Evolutionary conservation across 345 rosid species (phyloP).

Genomic region (Trapa incisa): DNA sequence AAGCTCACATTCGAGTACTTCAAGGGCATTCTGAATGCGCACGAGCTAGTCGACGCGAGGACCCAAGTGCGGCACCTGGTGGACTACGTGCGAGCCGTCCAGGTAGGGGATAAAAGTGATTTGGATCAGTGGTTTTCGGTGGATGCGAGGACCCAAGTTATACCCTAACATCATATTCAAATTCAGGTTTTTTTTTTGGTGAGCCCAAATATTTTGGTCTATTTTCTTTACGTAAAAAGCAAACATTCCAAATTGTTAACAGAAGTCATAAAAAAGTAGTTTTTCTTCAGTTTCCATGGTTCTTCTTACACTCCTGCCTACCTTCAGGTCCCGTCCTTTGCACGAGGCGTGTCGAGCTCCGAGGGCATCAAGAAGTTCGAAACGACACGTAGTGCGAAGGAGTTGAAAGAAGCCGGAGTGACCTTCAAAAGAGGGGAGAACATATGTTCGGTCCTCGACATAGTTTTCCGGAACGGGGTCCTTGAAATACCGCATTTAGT

Average conservation of each 20-base stretch:
- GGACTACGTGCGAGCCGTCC: conserved; percentile 13
- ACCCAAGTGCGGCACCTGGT: conserved; percentile 13
- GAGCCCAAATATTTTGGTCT: too few species aligned
- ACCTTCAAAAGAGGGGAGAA: conserved; percentile 11
- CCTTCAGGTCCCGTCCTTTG: conserved; percentile 9
- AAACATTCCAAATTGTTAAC: too few species aligned
- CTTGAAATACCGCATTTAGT: conserved; percentile 18
- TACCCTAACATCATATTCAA: too few species aligned
- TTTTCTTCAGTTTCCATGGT: too few species aligned
- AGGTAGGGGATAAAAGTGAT: background rate
- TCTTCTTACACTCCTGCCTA: too few species aligned
- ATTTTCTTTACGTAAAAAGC: too few species aligned
- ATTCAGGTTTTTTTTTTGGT: too few species aligned
- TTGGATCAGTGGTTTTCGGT: too few species aligned
- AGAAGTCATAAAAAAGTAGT: too few species aligned
- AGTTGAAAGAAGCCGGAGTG: conserved; percentile 28
- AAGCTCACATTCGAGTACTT: conserved; percentile 16
- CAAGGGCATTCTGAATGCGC: conserved; percentile 15
- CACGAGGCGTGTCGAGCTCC: background rate
- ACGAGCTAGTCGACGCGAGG: conserved; percentile 6
- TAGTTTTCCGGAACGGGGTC: conserved; percentile 12
- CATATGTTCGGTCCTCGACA: conserved; percentile 15
- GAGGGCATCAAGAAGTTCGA: background rate
- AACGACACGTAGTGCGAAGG: conserved; percentile 17
- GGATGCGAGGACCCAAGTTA: too few species aligned